These are phyloP conservation scores for Aspergillus ochraceoroseus DNA, from an alignment of 2,329 filamentous ascomycete species.

Conservation along the genomic window DNA sequence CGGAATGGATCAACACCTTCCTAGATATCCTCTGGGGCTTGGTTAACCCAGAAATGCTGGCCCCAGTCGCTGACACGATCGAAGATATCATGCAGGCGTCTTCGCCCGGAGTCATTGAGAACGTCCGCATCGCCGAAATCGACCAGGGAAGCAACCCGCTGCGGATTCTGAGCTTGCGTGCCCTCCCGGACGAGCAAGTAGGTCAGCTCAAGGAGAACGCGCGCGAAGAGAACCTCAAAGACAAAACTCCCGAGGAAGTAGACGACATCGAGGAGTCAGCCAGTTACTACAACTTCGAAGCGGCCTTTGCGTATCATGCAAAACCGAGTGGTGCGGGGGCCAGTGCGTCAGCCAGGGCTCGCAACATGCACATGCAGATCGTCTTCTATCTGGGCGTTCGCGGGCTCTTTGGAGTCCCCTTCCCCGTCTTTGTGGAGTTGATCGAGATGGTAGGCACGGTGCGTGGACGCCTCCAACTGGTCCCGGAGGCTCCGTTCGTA, in stretches of 20 bases:
- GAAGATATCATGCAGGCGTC: slow-evolving; percentile 97
- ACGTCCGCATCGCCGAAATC: slow-evolving; percentile 91
- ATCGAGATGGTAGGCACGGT: slow-evolving; percentile 84
- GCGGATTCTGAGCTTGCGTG: slow-evolving; percentile 78
- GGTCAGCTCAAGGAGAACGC: slow-evolving; percentile 76
- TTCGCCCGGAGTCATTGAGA: slow-evolving; percentile 84
- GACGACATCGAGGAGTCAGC: slow-evolving; percentile 86
- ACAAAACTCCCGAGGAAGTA: slow-evolving; percentile 78
- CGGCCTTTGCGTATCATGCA: slow-evolving; percentile 86
- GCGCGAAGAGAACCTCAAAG: slow-evolving; percentile 70
- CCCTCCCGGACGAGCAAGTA: slow-evolving; percentile 77
- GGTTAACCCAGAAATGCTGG: slow-evolving; percentile 92
- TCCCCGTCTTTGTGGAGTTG: slow-evolving; percentile 87
- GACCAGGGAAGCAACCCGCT: slow-evolving; percentile 89
- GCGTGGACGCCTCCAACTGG: slow-evolving; percentile 74
- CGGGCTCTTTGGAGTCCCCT: slow-evolving; percentile 79
- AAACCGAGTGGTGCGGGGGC: slow-evolving; percentile 65
- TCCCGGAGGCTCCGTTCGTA: slow-evolving; percentile 84
- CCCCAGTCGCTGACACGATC: slow-evolving; percentile 82
- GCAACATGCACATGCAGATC: slow-evolving; percentile 95
- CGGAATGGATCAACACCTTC: slow-evolving; percentile 93
- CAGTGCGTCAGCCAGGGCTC: slow-evolving; percentile 71
- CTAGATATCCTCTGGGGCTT: slow-evolving; percentile 81
- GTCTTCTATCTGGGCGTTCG: slow-evolving; percentile 90
- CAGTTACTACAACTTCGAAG: slow-evolving; percentile 88